A percentile compares a stretch with the other conserved stretches of the same genome.
phyloP scores from a whole-genome alignment of 116 monocot species.

The Cymodocea nodosa region DNA sequence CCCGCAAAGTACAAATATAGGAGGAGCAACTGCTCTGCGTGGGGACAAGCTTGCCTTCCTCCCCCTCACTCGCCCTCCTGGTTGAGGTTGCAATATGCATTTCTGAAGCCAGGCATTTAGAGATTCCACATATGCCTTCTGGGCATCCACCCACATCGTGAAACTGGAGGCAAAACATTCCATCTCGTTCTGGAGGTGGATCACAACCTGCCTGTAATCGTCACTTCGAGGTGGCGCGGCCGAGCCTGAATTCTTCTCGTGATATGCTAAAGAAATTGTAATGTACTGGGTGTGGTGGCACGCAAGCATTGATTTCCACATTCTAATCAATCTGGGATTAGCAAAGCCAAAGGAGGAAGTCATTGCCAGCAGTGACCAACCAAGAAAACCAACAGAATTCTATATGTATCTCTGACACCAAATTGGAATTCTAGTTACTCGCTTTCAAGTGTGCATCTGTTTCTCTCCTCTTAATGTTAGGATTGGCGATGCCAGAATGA shows the following conservation, averaged over 20 bases:
- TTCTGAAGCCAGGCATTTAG: conserved; percentile 75
- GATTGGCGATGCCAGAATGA: too few species aligned
- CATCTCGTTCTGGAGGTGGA: conserved; percentile 38
- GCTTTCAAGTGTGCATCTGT: too few species aligned
- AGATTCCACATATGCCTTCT: conserved; percentile 41
- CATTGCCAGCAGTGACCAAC: too few species aligned
- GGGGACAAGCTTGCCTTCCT: conserved; percentile 42
- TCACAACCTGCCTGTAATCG: conserved; percentile 19
- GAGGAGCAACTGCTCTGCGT: conserved; percentile 49
- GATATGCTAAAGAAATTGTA: conserved; percentile 67
- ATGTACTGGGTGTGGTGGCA: conserved; percentile 82
- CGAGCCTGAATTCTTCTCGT: conserved; percentile 22
- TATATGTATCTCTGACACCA: too few species aligned
- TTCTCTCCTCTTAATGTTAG: too few species aligned
- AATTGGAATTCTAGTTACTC: too few species aligned
- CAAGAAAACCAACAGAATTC: too few species aligned
- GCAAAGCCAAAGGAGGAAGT: not conserved
- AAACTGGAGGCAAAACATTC: conserved; percentile 47
- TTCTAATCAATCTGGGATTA: conserved; percentile 48
- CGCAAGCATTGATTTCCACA: conserved; percentile 86
- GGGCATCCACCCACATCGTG: conserved; percentile 33
- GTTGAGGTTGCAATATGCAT: conserved; percentile 48
- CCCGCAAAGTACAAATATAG: conserved; percentile 65
- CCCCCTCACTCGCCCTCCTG: conserved; percentile 27
- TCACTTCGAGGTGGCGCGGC: conserved; percentile 15